Evolutionary conservation across 2,329 filamentous ascomycete species (phyloP).

Genomic region (Emergomyces africanus): DNA sequence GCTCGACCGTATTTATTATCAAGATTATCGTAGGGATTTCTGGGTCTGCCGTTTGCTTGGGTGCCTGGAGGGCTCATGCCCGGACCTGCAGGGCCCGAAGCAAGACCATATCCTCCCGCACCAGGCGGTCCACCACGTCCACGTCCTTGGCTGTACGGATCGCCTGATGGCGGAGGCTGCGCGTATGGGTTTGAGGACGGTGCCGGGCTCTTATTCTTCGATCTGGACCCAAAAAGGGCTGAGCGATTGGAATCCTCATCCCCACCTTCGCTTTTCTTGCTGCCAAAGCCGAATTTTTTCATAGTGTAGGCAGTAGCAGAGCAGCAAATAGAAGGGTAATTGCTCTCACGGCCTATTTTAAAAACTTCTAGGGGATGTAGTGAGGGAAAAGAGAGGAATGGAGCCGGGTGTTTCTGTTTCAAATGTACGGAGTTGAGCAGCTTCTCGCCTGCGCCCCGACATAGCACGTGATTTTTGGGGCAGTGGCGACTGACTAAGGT

Average conservation of each 20-base stretch:
- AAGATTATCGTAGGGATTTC: slow-evolving; percentile 12
- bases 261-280: slow-evolving; percentile 42
- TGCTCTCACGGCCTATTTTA: neutral
- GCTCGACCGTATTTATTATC: slow-evolving; percentile 19
- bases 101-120: slow-evolving; percentile 21
- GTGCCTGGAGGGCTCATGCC: slow-evolving; percentile 4
- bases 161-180: slow-evolving; percentile 31
- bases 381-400: neutral
- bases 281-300: slow-evolving; percentile 24
- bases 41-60: slow-evolving; percentile 10
- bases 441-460: neutral
- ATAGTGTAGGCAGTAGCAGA: slow-evolving; percentile 6
- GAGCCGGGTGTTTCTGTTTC: neutral
- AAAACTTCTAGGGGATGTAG: neutral
- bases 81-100: slow-evolving; percentile 10
- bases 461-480: neutral
- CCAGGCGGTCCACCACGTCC: slow-evolving; percentile 29
- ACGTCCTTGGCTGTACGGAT: slow-evolving; percentile 43
- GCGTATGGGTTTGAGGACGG: slow-evolving; percentile 45
- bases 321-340: neutral
- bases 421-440: neutral
- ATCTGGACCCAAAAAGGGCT: slow-evolving; percentile 46
- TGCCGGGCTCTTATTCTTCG: slow-evolving; percentile 42
- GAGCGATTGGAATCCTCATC: slow-evolving; percentile 41
- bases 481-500: too few species aligned